Conservation (phyloP, 2,329 filamentous ascomycete genomes). For the Phyllosticta ampelicida region DNA sequence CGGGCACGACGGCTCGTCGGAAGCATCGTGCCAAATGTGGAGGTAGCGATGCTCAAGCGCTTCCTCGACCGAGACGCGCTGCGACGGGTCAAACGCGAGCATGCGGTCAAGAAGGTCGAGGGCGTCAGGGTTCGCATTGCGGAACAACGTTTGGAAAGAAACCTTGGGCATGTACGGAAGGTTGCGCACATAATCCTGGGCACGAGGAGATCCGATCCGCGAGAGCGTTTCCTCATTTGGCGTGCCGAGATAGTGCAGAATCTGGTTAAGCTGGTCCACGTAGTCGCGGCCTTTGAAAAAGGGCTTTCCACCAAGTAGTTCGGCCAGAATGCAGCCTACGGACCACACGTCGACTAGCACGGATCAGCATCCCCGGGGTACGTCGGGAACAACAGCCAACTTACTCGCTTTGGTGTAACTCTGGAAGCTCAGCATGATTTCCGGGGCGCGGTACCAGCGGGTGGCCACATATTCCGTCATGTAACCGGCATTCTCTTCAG, state of each 20-base stretch:
- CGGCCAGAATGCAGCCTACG: conserved; percentile 92
- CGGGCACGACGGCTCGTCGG: conserved; percentile 87
- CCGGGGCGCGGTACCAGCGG: conserved; percentile 94
- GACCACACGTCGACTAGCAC: conserved; percentile 91
- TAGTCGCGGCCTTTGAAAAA: conserved; percentile 99
- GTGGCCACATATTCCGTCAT: conserved; percentile 99
- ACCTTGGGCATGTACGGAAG: conserved; percentile 91
- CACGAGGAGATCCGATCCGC: conserved; percentile 87
- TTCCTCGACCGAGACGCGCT: conserved; percentile 86
- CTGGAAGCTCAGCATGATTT: conserved; percentile 99
- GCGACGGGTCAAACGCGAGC: conserved; percentile 92
- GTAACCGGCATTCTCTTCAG: conserved; percentile 96
- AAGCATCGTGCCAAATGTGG: conserved; percentile 96
- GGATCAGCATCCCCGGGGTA: conserved; percentile 4
- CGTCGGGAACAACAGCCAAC: conserved; percentile 34
- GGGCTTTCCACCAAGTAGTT: conserved; percentile 86
- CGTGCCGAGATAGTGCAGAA: conserved; percentile 93
- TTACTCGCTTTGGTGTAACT: conserved; percentile 99
- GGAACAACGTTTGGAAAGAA: conserved; percentile 78
- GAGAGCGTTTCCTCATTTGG: conserved; percentile 90
- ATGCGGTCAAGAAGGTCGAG: conserved; percentile 93
- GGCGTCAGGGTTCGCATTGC: conserved; percentile 88
- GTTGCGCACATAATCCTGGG: conserved; percentile 97
- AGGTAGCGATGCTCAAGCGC: conserved; percentile 95
- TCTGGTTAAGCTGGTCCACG: conserved; percentile 98